Base-by-base conservation (phyloP, 176 grass and related monocot genomes). In the Ampelocalamus luodianensis region DNA sequence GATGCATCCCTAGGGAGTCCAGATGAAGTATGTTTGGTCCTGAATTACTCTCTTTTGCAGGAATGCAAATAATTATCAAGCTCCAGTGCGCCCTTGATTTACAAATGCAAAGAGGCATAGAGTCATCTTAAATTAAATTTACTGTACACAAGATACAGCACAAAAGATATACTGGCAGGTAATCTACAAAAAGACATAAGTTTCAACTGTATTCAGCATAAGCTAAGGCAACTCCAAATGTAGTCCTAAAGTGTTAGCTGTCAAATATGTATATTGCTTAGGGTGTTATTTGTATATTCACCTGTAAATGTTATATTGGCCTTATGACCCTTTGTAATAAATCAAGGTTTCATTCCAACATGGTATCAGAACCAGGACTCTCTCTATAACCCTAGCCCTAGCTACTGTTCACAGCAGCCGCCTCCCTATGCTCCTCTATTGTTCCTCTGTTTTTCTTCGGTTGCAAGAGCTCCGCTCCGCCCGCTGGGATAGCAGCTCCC, bases 61-160 rank as follows among this genome's bases (percentile, higher is more conserved):
- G 93, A 43, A 94, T 87, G 70, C 96, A 95, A 71, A 98, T 89
- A 67, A 98, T 92, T 54, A 92, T 82, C 91, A 98, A 87, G 87
- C 96, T 98, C 96, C 96, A 98, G 69, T 98, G 96, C 11, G 91
- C 50, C 54, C 96, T 98, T 98, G 86, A 86, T 85, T 49, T 61
- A 81, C 15, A 83, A 46, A 90, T 77, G 34, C 16, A 81, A 76
- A 78, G 10, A 62, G 40, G 20, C 6, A 89, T 78, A 36, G 29
- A 55, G 27, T 68, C 18, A 72, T 83, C 27, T 26, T 37, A 70
- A n/a, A 13, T 34, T 69, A 13, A 71, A 65, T 44, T 40, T 55
- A 32, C 0, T 46, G 17, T 77, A 63, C 22, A 66, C 16, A 68
- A 65, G 15, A 17, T 61, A 40, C 10, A 6, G 17, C 9, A 17